Percentiles rank a stretch among this genome's conserved stretches.
phyloP scores from a whole-genome alignment of 2,329 filamentous ascomycete genomes.

The Cordyceps javanica region DNA sequence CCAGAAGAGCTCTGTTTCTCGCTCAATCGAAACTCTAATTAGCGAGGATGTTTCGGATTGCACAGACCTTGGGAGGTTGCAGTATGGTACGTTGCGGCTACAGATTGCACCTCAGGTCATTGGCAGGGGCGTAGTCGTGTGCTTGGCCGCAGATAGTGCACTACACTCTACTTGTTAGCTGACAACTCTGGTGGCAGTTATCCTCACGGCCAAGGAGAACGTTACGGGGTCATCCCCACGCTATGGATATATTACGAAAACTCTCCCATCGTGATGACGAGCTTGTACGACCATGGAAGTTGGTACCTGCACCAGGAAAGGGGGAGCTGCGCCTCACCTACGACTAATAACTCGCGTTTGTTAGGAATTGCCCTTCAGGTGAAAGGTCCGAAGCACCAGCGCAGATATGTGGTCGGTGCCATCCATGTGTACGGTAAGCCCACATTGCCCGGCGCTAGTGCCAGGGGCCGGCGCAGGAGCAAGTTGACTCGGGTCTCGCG shows the following conservation, averaged over 20 bases:
- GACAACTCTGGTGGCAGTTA: not conserved
- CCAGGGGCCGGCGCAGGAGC: not conserved
- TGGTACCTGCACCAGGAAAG: not conserved
- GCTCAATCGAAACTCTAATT: not conserved
- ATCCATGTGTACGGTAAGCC: slow-evolving; percentile 13
- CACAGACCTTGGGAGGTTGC: not conserved
- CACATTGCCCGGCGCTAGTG: slow-evolving; percentile 8
- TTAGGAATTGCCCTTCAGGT: slow-evolving; percentile 1
- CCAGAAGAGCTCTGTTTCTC: not conserved
- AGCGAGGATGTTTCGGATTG: not conserved
- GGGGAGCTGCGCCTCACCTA: slow-evolving; percentile 11
- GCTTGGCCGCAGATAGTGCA: too few species aligned
- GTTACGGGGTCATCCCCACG: not conserved
- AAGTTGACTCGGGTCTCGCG: not conserved
- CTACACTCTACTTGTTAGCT: not conserved
- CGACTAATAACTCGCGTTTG: not conserved
- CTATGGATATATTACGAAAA: not conserved
- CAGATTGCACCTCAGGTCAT: not conserved
- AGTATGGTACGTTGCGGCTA: not conserved
- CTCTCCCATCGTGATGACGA: not conserved
- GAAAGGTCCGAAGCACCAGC: not conserved
- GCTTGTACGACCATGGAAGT: not conserved
- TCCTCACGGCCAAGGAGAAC: not conserved
- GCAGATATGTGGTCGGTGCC: slow-evolving; percentile 14
- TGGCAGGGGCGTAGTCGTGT: not conserved